These are phyloP conservation scores for Penicillium waksmanii DNA, from an alignment of 495 filamentous ascomycete species.

Conservation along the genomic window DNA sequence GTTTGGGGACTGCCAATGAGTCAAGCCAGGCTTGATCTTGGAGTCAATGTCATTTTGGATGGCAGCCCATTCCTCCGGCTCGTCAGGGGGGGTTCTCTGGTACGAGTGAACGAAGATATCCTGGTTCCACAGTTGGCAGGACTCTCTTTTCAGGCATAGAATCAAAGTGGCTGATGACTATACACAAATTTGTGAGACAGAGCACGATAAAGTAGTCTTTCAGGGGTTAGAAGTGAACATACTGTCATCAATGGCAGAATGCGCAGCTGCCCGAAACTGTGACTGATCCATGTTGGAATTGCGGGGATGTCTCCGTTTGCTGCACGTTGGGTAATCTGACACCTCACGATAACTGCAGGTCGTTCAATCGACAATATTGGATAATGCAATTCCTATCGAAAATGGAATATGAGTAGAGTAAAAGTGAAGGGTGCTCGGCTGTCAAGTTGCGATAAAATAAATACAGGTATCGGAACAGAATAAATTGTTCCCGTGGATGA, in stretches of 20 bases:
- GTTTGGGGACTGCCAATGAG: conserved; percentile 94
- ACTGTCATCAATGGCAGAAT: conserved; percentile 86
- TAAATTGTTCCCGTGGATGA: neutral
- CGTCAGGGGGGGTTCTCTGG: conserved; percentile 69
- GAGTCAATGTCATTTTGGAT: conserved; percentile 86
- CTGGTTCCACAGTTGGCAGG: conserved; percentile 77
- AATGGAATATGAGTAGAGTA: neutral
- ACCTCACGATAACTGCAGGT: neutral
- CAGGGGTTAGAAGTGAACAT: conserved; percentile 29
- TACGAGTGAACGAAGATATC: conserved; percentile 82
- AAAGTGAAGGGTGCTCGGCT: neutral
- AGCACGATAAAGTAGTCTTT: neutral
- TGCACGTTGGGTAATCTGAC: neutral
- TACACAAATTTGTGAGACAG: conserved; percentile 1
- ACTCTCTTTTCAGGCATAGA: conserved; percentile 72
- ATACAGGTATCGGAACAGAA: neutral
- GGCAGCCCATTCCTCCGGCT: conserved; percentile 74
- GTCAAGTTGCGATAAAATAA: neutral
- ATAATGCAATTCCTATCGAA: too few species aligned
- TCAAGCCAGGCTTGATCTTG: conserved; percentile 92
- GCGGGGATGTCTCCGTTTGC: neutral
- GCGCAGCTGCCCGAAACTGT: conserved; percentile 80
- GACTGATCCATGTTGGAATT: conserved; percentile 70
- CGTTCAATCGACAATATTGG: too few species aligned
- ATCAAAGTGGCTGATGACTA: conserved; percentile 85